These are phyloP conservation scores for Discostella stelligeroides DNA, from an alignment of 108 stramenopile species.

Conservation along the genomic window DNA sequence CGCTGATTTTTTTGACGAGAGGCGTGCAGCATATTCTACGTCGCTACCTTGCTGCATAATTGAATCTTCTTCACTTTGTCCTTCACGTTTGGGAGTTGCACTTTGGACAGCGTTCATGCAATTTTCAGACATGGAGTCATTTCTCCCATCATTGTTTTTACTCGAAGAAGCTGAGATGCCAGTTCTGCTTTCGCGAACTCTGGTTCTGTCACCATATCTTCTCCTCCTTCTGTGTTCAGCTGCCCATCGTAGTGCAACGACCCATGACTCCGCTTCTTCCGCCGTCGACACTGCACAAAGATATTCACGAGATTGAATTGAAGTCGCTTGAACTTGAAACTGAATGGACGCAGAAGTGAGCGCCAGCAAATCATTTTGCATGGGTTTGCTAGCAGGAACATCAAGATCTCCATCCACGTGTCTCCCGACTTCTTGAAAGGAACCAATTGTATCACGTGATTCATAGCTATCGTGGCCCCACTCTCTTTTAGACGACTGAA, in stretches of 20 bases:
- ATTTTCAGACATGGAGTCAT: background rate
- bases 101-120: background rate
- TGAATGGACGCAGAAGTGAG: conserved; percentile 13
- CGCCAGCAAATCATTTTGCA: conserved; percentile 9
- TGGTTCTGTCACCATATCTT: background rate
- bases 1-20: background rate
- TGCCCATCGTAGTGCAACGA: conserved; percentile 84
- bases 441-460: conserved; percentile 12
- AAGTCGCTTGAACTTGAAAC: conserved; percentile 38
- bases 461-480: conserved; percentile 6
- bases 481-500: conserved; percentile 7
- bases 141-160: background rate
- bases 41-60: conserved; percentile 12
- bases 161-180: background rate
- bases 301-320: conserved; percentile 69
- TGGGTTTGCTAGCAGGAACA: background rate
- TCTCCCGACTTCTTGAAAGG: conserved; percentile 10
- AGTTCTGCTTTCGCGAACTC: background rate
- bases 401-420: background rate
- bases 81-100: background rate
- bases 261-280: conserved; percentile 84
- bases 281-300: conserved; percentile 80
- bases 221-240: conserved; percentile 46
- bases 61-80: background rate
- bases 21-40: conserved; percentile 23